A percentile compares a stretch with the other conserved stretches of the same genome.
Conservation (phyloP, 768 basidiomycete species). For the Cystoderma amianthinum region DNA sequence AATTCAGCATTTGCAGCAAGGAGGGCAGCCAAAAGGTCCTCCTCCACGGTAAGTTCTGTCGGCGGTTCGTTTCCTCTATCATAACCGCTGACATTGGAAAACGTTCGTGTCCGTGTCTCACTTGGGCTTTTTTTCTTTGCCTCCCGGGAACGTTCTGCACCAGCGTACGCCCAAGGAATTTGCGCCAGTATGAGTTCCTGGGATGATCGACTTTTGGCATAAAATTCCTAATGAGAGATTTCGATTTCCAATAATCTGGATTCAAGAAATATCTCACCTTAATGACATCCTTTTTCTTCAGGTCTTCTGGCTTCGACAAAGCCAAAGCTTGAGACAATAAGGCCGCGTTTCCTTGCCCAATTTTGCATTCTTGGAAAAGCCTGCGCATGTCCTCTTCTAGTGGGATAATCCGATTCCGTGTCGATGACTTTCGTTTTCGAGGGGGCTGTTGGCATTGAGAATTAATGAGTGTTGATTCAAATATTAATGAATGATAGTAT, state of each 20-base stretch:
- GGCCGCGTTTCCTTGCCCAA: constrained; percentile 75
- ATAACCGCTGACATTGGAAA: constrained; percentile 8
- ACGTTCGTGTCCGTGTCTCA: constrained; percentile 14
- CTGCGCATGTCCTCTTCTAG: constrained; percentile 80
- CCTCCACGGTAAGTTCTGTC: constrained; percentile 57
- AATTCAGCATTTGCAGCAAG: constrained; percentile 72
- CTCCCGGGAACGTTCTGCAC: constrained; percentile 64
- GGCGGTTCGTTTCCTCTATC: constrained; percentile 17
- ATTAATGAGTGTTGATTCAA: too few species aligned
- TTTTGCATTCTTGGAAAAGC: constrained; percentile 79
- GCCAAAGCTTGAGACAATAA: constrained; percentile 67
- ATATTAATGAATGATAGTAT: too few species aligned
- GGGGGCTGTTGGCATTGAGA: too few species aligned
- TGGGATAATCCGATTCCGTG: constrained; percentile 45
- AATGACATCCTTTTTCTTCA: constrained; percentile 60
- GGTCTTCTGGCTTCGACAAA: constrained; percentile 63
- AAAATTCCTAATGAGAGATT: constrained; percentile 64
- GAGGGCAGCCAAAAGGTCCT: constrained; percentile 65
- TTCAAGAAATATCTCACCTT: constrained; percentile 37
- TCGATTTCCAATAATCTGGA: background rate
- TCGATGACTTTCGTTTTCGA: constrained; percentile 31
- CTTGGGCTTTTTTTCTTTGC: constrained; percentile 17
- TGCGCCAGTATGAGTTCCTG: constrained; percentile 84
- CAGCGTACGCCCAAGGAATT: constrained; percentile 86
- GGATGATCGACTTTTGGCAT: constrained; percentile 68